Base-by-base conservation (phyloP, 768 basidiomycete species). In the Lactifluus volemus region DNA sequence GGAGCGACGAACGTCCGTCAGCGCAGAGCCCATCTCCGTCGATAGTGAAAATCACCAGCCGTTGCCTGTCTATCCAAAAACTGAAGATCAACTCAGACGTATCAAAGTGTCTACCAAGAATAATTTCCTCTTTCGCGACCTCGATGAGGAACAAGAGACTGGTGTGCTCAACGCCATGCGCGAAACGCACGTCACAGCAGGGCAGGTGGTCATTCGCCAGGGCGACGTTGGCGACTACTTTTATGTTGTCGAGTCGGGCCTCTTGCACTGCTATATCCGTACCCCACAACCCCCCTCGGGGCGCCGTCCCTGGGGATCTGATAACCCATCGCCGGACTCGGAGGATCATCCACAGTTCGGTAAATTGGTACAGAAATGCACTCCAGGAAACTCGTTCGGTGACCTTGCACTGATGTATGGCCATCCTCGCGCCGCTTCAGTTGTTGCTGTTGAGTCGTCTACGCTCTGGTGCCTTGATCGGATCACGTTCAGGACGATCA, bases 351-450 rank as follows among this genome's bases (percentile, higher is more conserved):
- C 84, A 5, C 80, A 83, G 62, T 84, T 85, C 67, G 92, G 92
- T 25, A 85, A 82, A 61, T 85, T 88, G 70, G 97, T 98, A 1
- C 83, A 85, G 55, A 88, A 91, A 60, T 93, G 89, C 78, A 80
- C 78, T 49, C 84, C 90, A 1, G 93, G 94, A 4, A 84, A 80
- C 61, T 93, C 88, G 48, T 98, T 98, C 63, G 97, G 97, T 48
- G 96, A 99, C 74, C 80, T 99, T 58, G 97, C 97, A 34, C 76
- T 99, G 67, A 98, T 99, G 96, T 96, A 99, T 75, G 93, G 92
- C 38, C 94, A 96, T 66, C 91, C 92, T 44, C 90, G 97, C 36
- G 92, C 93, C 19, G 97, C 97, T 15, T 94, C 92, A 8, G 95
- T 98, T 48, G 76, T 97, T 41, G 85, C 96, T 10, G 83, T 88